Conservation (phyloP, 805 yeast genomes). For the Grigorovia yakushimaensis region DNA sequence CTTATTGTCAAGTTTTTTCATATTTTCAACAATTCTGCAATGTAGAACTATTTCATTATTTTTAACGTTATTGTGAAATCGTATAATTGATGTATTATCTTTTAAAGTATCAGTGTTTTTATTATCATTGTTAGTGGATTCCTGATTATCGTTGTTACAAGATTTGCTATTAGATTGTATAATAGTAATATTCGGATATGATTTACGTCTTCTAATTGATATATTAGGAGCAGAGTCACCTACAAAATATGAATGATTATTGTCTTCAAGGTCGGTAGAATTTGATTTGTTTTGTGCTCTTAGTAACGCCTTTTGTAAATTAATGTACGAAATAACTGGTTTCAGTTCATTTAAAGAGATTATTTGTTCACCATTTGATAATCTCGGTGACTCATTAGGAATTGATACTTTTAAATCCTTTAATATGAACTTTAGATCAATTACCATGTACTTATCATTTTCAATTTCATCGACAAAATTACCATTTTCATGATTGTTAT, state of each 20-base stretch:
- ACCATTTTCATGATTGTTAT: constrained; percentile 3
- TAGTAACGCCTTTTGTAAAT: constrained; percentile 31
- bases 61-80: neutral
- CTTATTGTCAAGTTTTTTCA: constrained; percentile 35
- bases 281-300: neutral
- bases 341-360: constrained; percentile 49
- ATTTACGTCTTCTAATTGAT: constrained; percentile 20
- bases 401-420: constrained; percentile 49
- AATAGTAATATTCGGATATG: constrained; percentile 22
- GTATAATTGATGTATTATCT: neutral
- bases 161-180: constrained; percentile 10
- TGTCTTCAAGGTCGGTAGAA: constrained; percentile 4
- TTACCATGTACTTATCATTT: constrained; percentile 45
- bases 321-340: constrained; percentile 52
- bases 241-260: constrained; percentile 11
- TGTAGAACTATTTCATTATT: constrained; percentile 24
- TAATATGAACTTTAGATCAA: constrained; percentile 58
- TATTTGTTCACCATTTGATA: constrained; percentile 47
- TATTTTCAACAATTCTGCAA: constrained; percentile 38
- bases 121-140: neutral
- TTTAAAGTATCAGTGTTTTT: neutral
- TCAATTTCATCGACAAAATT: constrained; percentile 7
- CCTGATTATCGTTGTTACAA: neutral
- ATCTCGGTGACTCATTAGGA: constrained; percentile 41
- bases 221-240: constrained; percentile 21